A percentile compares a stretch with the other conserved stretches of the same genome.
phyloP scores from a whole-genome alignment of 2,329 filamentous ascomycete species.

The Grosmannia clavigera region DNA sequence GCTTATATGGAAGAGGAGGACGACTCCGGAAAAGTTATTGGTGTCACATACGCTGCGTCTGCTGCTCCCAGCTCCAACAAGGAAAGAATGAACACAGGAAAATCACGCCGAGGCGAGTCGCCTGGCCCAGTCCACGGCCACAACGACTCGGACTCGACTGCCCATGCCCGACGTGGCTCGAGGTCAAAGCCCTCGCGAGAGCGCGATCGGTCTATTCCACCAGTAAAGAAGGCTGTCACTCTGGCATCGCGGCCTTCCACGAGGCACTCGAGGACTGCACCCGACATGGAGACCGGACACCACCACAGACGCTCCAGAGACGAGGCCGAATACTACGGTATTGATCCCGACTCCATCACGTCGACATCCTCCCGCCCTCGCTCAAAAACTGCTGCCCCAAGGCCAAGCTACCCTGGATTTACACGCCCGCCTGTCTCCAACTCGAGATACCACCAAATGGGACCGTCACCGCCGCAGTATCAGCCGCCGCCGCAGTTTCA shows the following conservation, averaged over 20 bases:
- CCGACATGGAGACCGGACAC: constrained; percentile 11
- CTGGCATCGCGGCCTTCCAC: constrained; percentile 18
- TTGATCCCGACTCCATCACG: constrained; percentile 20
- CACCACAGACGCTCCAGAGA: constrained; percentile 20
- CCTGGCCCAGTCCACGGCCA: constrained; percentile 22
- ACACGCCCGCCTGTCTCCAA: constrained; percentile 25
- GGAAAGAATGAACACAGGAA: constrained; percentile 38
- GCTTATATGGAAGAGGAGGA: constrained; percentile 40
- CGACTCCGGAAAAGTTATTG: constrained; percentile 30
- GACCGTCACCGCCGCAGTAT: background rate
- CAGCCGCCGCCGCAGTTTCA: background rate
- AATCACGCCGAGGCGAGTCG: constrained; percentile 25
- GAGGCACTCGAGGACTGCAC: constrained; percentile 25
- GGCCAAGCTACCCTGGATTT: constrained; percentile 26
- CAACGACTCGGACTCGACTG: constrained; percentile 32
- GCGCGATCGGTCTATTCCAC: constrained; percentile 13
- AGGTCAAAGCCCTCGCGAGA: constrained; percentile 19
- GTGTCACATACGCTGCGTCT: constrained; percentile 33
- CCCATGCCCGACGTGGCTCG: constrained; percentile 22
- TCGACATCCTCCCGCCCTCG: constrained; percentile 24
- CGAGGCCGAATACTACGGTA: constrained; percentile 27
- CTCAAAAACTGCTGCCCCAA: constrained; percentile 20
- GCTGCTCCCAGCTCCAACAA: constrained; percentile 32
- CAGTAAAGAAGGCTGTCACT: constrained; percentile 17
- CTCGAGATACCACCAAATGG: constrained; percentile 18